Conservation (phyloP, 2,329 filamentous ascomycete species). For the Fusarium lateritium region DNA sequence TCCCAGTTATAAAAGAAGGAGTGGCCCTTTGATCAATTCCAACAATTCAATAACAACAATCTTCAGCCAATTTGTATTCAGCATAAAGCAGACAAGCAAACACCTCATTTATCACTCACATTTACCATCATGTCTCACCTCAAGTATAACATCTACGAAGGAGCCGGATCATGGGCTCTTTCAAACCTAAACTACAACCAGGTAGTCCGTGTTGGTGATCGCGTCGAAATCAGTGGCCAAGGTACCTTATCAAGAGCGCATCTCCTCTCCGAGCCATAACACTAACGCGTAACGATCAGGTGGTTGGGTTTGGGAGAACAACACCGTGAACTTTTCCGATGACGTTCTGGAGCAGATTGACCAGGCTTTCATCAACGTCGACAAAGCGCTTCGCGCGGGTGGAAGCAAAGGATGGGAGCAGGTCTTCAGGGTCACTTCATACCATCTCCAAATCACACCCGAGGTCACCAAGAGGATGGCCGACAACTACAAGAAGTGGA, state of each 20-base stretch:
- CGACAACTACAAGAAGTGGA: constrained; percentile 62
- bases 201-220: constrained; percentile 63
- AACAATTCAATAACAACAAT: neutral
- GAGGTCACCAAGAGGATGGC: constrained; percentile 58
- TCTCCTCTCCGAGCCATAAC: neutral
- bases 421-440: constrained; percentile 63
- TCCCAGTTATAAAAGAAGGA: neutral
- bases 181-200: constrained; percentile 61
- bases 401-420: constrained; percentile 69
- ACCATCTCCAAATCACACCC: constrained; percentile 59
- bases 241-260: constrained; percentile 50
- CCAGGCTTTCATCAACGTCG: constrained; percentile 67
- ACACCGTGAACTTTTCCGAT: constrained; percentile 51
- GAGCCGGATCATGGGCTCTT: constrained; percentile 49
- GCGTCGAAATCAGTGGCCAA: constrained; percentile 64
- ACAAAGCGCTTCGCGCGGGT: constrained; percentile 62
- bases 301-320: constrained; percentile 48
- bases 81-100: fast-evolving
- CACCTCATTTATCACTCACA: no score
- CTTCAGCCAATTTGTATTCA: fast-evolving
- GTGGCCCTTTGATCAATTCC: neutral
- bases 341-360: constrained; percentile 61
- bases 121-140: constrained; percentile 48
- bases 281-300: constrained; percentile 36
- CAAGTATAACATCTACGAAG: constrained; percentile 50